Evolutionary conservation across 768 basidiomycete genomes (phyloP).

Genomic region (Tephrocybe rancida): DNA sequence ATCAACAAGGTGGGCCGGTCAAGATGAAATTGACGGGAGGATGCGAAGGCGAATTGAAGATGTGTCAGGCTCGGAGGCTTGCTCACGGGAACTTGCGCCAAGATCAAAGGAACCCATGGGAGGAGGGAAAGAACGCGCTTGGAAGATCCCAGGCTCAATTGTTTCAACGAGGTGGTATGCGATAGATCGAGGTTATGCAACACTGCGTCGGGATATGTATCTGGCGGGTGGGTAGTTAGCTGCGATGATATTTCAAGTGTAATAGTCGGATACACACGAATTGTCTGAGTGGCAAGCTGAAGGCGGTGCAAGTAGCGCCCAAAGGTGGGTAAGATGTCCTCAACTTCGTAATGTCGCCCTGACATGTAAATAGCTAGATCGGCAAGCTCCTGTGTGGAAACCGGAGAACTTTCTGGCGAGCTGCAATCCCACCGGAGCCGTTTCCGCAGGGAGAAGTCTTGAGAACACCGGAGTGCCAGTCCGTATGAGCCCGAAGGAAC

Average conservation of each 20-base stretch:
- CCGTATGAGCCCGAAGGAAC: conserved; percentile 10
- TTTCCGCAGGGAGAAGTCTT: conserved; percentile 6
- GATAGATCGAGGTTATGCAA: conserved; percentile 24
- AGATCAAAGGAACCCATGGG: conserved; percentile 28
- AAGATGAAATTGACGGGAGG: conserved; percentile 32
- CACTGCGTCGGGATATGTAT: conserved; percentile 13
- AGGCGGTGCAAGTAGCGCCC: conserved; percentile 7
- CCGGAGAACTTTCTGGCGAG: neutral
- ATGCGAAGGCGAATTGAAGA: conserved; percentile 28
- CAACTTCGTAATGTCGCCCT: neutral
- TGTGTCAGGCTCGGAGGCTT: conserved; percentile 17
- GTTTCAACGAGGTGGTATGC: conserved; percentile 20
- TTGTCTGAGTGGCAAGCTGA: conserved; percentile 11
- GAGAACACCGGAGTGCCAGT: conserved; percentile 5
- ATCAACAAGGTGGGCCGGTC: conserved; percentile 27
- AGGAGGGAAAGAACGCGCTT: conserved; percentile 28
- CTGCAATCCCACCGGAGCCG: conserved; percentile 6
- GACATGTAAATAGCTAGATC: conserved; percentile 2
- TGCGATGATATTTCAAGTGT: neutral
- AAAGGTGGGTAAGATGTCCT: conserved; percentile 6
- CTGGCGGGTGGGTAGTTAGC: conserved; percentile 1
- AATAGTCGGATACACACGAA: conserved; percentile 5
- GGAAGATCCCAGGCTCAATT: conserved; percentile 28
- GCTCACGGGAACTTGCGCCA: conserved; percentile 17
- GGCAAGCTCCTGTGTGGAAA: conserved; percentile 8